Conservation (phyloP, 2,329 filamentous ascomycete species). For the Paecilomyces dactylethromorphus region DNA sequence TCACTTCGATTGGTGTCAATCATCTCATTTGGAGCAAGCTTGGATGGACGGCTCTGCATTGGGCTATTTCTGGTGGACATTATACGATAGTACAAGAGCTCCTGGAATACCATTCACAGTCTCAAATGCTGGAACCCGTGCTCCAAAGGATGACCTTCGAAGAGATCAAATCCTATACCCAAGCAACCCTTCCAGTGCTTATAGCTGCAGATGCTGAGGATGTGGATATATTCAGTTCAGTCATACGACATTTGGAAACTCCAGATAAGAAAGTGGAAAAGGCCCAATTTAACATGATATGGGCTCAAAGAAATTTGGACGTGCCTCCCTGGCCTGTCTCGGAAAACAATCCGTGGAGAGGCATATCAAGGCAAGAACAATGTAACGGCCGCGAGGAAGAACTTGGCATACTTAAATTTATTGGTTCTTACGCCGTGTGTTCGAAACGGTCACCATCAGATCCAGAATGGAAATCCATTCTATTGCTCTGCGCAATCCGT, state of each 20-base stretch:
- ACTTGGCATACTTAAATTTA: neutral
- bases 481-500: slow-evolving; percentile 1
- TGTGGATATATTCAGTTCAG: neutral
- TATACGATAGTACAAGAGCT: slow-evolving; percentile 2
- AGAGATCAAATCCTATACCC: slow-evolving; percentile 1
- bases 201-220: neutral
- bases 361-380: neutral
- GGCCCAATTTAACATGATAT: neutral
- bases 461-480: neutral
- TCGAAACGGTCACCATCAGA: neutral
- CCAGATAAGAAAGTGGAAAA: neutral
- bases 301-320: neutral
- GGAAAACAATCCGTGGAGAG: neutral
- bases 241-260: neutral
- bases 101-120: neutral
- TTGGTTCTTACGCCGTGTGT: too few species aligned
- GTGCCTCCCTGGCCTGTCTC: neutral
- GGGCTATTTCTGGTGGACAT: slow-evolving; percentile 3
- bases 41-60: too few species aligned
- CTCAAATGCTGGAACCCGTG: neutral
- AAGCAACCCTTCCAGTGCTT: slow-evolving; percentile 1
- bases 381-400: neutral
- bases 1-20: too few species aligned
- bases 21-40: too few species aligned
- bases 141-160: slow-evolving; percentile 3